Base-by-base conservation (phyloP, 164 flowering plant species). In the Euptelea pleiosperma region DNA sequence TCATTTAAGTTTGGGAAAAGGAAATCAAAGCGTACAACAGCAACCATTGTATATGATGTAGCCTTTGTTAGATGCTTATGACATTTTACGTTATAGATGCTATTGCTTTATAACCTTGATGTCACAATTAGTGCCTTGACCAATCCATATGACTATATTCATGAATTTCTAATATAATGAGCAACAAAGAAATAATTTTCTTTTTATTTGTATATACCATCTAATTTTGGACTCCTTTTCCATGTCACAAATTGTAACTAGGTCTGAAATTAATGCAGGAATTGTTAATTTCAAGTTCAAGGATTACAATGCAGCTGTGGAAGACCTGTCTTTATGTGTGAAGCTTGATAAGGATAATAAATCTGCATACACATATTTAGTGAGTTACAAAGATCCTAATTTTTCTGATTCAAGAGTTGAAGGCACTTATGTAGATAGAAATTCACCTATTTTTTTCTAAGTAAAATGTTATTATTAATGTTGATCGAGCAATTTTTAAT, bases 271-370 rank as follows among this genome's bases (percentile, higher is more conserved):
- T 25, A 48, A 21, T 85, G 76, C 89, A 93, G 98, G 98, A 57
- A 85, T 93, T 66, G 89, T 88, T 42, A 82, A 81, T 69, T 93
- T 79, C 77, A 93, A 90, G 78, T 88, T 78, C 62, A 93, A 87
- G 74, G 85, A 87, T 69, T 93, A 82, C 60, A 61, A 71, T 66
- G 89, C 92, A 58, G 94, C 98, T 62, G 82, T 83, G 37, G 70
- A 81, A 61, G 98, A 93, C 72, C 73, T 93, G 29, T 77, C 96
- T 57, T 68, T 78, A 31, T 93, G 97, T 77, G 80, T 93, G 67
- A 74, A 57, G 70, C 72, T 80, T 70, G 96, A 93, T 52, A 75
- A 70, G 70, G 72, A 76, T 55, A 88, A 93, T 66, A 82, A 84
- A 69, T 89, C 96, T 52, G 98, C 97, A 36, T 77, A 76, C 67